A percentile compares a stretch with the other conserved stretches of the same genome.
These are phyloP conservation scores for Eucalyptus fibrosa DNA, from an alignment of 345 rosid genomes.

Conservation along the genomic window DNA sequence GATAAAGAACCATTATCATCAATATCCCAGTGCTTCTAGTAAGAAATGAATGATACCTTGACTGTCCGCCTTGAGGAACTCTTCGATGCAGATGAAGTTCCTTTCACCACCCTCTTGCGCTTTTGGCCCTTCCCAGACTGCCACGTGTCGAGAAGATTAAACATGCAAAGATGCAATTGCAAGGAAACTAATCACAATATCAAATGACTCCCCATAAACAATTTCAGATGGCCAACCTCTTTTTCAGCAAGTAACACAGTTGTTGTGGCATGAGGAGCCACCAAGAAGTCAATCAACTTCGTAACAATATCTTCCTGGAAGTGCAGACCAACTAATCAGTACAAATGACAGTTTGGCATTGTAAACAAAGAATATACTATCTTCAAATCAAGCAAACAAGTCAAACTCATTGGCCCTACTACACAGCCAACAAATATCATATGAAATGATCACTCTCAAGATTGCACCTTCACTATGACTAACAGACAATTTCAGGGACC, in stretches of 20 bases:
- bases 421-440: background rate
- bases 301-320: constrained; percentile 73
- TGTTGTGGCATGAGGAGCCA: constrained; percentile 70
- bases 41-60: constrained; percentile 36
- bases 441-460: background rate
- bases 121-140: constrained; percentile 61
- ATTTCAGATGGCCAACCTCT: constrained; percentile 10
- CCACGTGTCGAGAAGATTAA: background rate
- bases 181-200: background rate
- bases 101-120: constrained; percentile 51
- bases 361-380: background rate
- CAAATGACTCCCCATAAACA: background rate
- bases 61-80: constrained; percentile 37
- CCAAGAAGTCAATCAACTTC: constrained; percentile 68
- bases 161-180: background rate
- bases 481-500: background rate
- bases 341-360: background rate
- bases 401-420: background rate
- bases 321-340: background rate
- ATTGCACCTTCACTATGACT: background rate
- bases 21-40: background rate
- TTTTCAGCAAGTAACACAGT: constrained; percentile 48
- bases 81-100: constrained; percentile 30
- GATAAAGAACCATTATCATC: background rate
- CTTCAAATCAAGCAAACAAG: background rate